Evolutionary conservation across 2,329 filamentous ascomycete species (phyloP), one percentile per base, ranked within the genome.

Genomic region (Monilinia vaccinii-corymbosi): DNA sequence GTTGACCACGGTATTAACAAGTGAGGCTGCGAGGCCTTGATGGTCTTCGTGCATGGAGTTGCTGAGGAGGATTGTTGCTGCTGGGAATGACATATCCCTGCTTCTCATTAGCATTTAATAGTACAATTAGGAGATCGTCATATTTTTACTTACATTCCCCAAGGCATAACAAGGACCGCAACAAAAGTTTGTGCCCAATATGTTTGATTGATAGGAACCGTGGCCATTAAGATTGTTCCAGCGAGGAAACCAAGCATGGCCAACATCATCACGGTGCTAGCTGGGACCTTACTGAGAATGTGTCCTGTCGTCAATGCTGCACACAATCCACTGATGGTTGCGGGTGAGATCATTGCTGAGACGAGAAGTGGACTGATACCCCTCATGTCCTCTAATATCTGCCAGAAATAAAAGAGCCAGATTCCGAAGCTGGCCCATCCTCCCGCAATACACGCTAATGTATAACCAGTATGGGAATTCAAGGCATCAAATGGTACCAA

Each of bases 161-260:
- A 69, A 3, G 75, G 73, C 71, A 81, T 82, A 49, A 88, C 67
- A 3, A 87, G 28, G 5, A 82, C 75, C 3, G 76, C 76, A 11
- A 85, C 76, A 67, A 89, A 88, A 0, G 79, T 76, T 63, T 86
- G 80, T 21, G 75, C 75, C 86, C 86, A 89, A 72, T 88, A 89
- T 0, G 73, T 78, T 38, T 70, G 68, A 3, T 60, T 23, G 5
- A 68, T 57, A 1, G 68, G 68, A 9, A 51, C 51, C 0, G 66
- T 68, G 10, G 65, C 65, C 5, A 68, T 50, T 18, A 70, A 56
- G 4, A 68, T 62, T 14, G 68, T 72, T 6, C 77, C 77, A 9
- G 73, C 61, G 10, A 73, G 71, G 66, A 79, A 79, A 0, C 74
- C 73, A 25, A 60, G 28, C 64, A 71, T 63, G 21, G 67, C 57